Evolutionary conservation across 2,329 filamentous ascomycete species (phyloP).

Genomic region (Neodidymelliopsis sp.): DNA sequence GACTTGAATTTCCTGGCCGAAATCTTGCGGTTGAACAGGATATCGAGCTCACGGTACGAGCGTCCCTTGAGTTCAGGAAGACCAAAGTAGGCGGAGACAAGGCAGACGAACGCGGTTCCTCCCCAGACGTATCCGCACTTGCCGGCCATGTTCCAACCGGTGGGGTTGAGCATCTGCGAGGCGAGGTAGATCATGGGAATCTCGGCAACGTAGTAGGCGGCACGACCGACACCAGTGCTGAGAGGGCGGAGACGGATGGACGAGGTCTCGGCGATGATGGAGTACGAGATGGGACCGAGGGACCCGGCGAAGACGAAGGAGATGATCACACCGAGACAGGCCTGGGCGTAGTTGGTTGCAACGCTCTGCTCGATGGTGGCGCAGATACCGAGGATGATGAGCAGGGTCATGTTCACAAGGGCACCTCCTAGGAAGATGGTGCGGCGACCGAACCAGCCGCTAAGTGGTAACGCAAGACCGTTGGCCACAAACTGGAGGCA

Average conservation of each 20-base stretch:
- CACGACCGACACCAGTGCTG: slow-evolving; percentile 69
- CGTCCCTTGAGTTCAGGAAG: slow-evolving; percentile 63
- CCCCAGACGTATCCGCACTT: slow-evolving; percentile 41
- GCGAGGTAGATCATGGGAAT: slow-evolving; percentile 71
- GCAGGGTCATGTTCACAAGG: slow-evolving; percentile 59
- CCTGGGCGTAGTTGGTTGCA: slow-evolving; percentile 62
- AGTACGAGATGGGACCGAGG: slow-evolving; percentile 70
- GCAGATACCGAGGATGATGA: slow-evolving; percentile 66
- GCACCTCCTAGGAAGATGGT: slow-evolving; percentile 69
- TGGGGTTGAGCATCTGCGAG: slow-evolving; percentile 59
- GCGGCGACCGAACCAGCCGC: slow-evolving; percentile 67
- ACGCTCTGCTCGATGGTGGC: slow-evolving; percentile 56
- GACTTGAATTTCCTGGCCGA: slow-evolving; percentile 63
- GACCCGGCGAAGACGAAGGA: slow-evolving; percentile 70
- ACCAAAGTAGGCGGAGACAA: slow-evolving; percentile 57
- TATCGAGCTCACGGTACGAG: slow-evolving; percentile 58
- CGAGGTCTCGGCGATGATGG: slow-evolving; percentile 72
- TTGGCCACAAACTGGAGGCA: slow-evolving; percentile 67
- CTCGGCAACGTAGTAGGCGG: slow-evolving; percentile 67
- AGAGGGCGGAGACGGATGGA: slow-evolving; percentile 68
- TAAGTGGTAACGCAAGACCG: slow-evolving; percentile 71
- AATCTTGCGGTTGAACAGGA: slow-evolving; percentile 52
- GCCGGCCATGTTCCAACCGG: slow-evolving; percentile 49
- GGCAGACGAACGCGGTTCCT: slow-evolving; percentile 61
- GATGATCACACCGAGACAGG: slow-evolving; percentile 68